phyloP scores from a whole-genome alignment of 2,329 filamentous ascomycete genomes.

The Claviceps quebecensis region DNA sequence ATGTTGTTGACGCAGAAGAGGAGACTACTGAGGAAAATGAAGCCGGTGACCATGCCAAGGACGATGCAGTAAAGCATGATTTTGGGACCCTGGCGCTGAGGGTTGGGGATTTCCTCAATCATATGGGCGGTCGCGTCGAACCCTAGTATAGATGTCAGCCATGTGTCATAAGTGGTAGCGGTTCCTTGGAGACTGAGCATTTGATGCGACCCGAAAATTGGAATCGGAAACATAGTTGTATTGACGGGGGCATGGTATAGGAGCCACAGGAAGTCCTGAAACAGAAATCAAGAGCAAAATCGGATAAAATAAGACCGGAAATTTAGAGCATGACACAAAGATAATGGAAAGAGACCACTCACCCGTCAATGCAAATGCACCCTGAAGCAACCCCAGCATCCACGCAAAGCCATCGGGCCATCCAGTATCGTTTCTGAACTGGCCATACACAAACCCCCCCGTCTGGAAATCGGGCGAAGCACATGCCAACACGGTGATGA shows the following conservation, averaged over 20 bases:
- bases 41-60: slow-evolving; percentile 51
- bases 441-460: slow-evolving; percentile 49
- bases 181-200: no score
- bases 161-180: no score
- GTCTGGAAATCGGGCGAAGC: slow-evolving; percentile 50
- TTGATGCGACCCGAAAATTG: no score
- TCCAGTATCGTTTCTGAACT: slow-evolving; percentile 54
- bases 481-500: slow-evolving; percentile 53
- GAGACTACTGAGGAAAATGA: slow-evolving; percentile 45
- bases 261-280: no score
- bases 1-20: slow-evolving; percentile 51
- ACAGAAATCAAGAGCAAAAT: no score
- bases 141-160: slow-evolving; percentile 10
- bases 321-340: no score
- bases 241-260: no score
- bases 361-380: slow-evolving; percentile 32
- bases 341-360: background rate
- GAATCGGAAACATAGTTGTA: no score
- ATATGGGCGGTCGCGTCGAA: slow-evolving; percentile 37
- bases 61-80: slow-evolving; percentile 53
- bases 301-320: no score
- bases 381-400: slow-evolving; percentile 38
- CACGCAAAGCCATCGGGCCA: slow-evolving; percentile 55
- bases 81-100: slow-evolving; percentile 43
- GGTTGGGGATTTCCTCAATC: slow-evolving; percentile 44